phyloP scores from a whole-genome alignment of 1,284 basidiomycete genomes.

The Ustilago curta region DNA sequence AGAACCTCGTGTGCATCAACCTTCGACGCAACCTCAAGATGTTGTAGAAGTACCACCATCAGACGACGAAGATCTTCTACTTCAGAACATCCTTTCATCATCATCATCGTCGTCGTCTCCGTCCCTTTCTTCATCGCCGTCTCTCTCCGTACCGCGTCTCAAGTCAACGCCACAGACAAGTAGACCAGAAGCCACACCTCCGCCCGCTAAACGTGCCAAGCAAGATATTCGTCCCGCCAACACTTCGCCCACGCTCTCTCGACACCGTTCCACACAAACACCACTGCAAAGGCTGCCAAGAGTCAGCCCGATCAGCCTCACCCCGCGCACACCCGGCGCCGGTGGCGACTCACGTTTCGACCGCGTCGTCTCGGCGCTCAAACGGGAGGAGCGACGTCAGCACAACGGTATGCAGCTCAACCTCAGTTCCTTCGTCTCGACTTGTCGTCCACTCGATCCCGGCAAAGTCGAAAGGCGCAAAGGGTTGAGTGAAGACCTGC shows the following conservation, averaged over 20 bases:
- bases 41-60: constrained; percentile 25
- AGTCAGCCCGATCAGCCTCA: constrained; percentile 29
- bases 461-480: background rate
- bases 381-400: constrained; percentile 24
- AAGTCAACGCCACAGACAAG: background rate
- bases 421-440: constrained; percentile 14
- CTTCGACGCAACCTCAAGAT: background rate
- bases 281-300: background rate
- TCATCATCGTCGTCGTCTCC: constrained; percentile 1
- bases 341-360: constrained; percentile 12
- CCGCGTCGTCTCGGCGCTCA: constrained; percentile 29
- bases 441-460: background rate
- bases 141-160: background rate
- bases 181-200: background rate
- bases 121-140: constrained; percentile 4
- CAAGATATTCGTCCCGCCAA: background rate
- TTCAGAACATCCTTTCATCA: constrained; percentile 7
- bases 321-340: background rate
- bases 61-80: constrained; percentile 37
- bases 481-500: constrained; percentile 22
- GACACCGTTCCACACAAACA: background rate
- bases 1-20: background rate
- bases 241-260: constrained; percentile 3
- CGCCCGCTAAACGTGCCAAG: constrained; percentile 4
- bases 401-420: constrained; percentile 30